These are phyloP conservation scores for Laguncularia racemosa DNA, from an alignment of 345 rosid genomes.

Conservation along the genomic window DNA sequence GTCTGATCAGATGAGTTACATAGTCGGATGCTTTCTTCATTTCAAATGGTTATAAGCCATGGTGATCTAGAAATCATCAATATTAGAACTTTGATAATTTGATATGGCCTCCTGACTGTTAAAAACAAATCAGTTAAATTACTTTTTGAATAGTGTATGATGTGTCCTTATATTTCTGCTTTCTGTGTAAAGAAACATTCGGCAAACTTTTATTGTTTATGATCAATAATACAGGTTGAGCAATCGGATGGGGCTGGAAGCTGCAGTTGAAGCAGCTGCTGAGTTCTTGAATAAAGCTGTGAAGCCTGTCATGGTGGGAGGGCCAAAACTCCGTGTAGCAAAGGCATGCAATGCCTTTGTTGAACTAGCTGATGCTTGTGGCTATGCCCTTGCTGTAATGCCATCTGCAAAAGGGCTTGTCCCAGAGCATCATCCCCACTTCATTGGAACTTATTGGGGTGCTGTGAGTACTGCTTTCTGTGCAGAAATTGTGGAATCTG, in stretches of 20 bases:
- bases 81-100: not conserved
- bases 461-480: slow-evolving; percentile 43
- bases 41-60: not conserved
- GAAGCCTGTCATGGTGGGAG: slow-evolving; percentile 55
- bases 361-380: slow-evolving; percentile 41
- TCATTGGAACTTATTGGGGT: slow-evolving; percentile 62
- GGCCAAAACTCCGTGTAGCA: slow-evolving; percentile 37
- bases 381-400: slow-evolving; percentile 45
- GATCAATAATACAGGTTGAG: slow-evolving; percentile 26
- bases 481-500: slow-evolving; percentile 50
- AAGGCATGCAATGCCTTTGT: slow-evolving; percentile 40
- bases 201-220: not conserved
- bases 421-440: slow-evolving; percentile 47
- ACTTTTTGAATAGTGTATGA: too few relatives aligned
- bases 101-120: too few relatives aligned
- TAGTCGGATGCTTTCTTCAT: not conserved
- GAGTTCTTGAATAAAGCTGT: slow-evolving; percentile 49
- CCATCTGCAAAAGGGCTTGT: slow-evolving; percentile 54
- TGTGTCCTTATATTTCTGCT: too few relatives aligned
- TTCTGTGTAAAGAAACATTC: too few relatives aligned
- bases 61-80: too few relatives aligned
- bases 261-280: slow-evolving; percentile 46
- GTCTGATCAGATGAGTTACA: not conserved
- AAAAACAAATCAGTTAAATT: too few relatives aligned
- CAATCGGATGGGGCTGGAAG: slow-evolving; percentile 36